A percentile compares a stretch with the other conserved stretches of the same genome.
Evolutionary conservation across 2,329 filamentous ascomycete genomes (phyloP).

Genomic region (Mycogone perniciosa): DNA sequence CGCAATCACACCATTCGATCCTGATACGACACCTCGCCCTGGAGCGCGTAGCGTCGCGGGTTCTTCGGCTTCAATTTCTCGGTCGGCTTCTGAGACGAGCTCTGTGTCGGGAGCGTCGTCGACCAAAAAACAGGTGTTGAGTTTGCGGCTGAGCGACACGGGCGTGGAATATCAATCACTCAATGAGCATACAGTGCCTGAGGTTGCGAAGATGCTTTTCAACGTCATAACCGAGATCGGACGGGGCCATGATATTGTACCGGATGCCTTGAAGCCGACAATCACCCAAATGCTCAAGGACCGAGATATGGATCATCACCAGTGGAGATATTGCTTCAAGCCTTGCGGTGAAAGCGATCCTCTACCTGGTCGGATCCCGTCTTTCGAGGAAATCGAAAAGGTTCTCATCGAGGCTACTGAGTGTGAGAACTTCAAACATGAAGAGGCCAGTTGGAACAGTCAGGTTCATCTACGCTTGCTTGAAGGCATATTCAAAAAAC

Average conservation of each 20-base stretch:
- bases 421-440: neutral
- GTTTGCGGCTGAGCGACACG: neutral
- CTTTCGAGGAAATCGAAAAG: neutral
- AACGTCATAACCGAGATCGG: neutral
- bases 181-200: neutral
- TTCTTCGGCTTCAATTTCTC: neutral
- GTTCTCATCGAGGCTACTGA: neutral
- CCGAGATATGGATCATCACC: neutral
- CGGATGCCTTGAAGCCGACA: neutral
- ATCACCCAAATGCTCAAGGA: neutral
- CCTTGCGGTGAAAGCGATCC: neutral
- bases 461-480: neutral
- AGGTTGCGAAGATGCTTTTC: neutral
- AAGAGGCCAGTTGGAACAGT: neutral
- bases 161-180: neutral
- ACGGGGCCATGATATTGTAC: neutral
- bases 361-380: constrained; percentile 1
- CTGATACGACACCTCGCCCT: neutral
- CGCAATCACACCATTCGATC: neutral
- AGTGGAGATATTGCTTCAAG: neutral
- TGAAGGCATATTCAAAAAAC: neutral
- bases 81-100: neutral
- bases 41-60: neutral
- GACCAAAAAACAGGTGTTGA: neutral
- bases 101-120: neutral